Conservation (phyloP, 148 eudicot species). For the Beta vulgaris region DNA sequence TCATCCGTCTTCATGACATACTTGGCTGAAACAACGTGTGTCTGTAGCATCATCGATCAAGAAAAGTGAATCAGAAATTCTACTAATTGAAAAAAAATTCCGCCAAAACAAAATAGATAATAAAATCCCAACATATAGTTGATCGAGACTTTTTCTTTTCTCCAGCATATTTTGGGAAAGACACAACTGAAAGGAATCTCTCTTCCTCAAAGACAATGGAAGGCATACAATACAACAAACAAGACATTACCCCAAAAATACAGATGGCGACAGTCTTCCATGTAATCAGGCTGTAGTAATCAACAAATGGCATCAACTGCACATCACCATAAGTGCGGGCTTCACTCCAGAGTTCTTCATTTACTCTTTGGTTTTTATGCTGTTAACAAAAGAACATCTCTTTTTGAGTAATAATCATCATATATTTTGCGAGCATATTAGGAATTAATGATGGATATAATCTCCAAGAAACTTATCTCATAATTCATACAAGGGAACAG, state of each 20-base stretch:
- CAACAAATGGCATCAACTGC: slow-evolving; percentile 93
- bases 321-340: slow-evolving; percentile 77
- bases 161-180: too few species aligned
- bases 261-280: slow-evolving; percentile 97
- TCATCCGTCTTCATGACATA: slow-evolving; percentile 97
- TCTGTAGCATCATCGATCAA: slow-evolving; percentile 52
- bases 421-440: background rate
- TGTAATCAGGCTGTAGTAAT: slow-evolving; percentile 88
- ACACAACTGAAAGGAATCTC: background rate
- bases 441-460: background rate
- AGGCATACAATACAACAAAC: background rate
- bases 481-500: background rate
- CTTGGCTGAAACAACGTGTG: slow-evolving; percentile 70
- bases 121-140: background rate
- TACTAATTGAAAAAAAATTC: background rate
- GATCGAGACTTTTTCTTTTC: background rate
- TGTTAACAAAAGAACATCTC: slow-evolving; percentile 32
- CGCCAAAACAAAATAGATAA: background rate
- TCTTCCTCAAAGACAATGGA: background rate
- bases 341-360: slow-evolving; percentile 94
- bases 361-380: slow-evolving; percentile 92
- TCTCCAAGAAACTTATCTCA: background rate
- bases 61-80: slow-evolving; percentile 14
- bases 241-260: slow-evolving; percentile 72
- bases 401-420: background rate